Conservation (phyloP, 2,329 filamentous ascomycete species). For the Neopestalotiopsis sp. region DNA sequence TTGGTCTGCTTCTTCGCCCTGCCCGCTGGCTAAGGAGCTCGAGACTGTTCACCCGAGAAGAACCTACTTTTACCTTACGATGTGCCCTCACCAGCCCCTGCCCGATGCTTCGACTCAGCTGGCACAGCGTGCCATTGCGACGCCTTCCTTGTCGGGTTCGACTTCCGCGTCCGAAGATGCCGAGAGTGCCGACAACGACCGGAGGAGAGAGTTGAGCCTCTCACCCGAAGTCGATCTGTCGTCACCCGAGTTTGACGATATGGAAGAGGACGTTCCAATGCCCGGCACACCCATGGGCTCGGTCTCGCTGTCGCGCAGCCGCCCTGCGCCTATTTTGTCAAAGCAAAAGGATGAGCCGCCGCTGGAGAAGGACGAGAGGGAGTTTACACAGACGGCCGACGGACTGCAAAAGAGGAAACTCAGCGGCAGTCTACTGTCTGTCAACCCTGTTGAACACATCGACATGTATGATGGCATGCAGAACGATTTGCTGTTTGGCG, state of each 20-base stretch:
- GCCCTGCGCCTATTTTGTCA: constrained; percentile 46
- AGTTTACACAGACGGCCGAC: constrained; percentile 95
- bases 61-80: constrained; percentile 95
- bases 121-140: constrained; percentile 69
- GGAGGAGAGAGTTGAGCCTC: constrained; percentile 75
- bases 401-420: constrained; percentile 75
- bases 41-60: constrained; percentile 91
- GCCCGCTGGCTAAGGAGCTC: constrained; percentile 90
- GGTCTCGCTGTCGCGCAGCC: constrained; percentile 47
- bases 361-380: constrained; percentile 91
- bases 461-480: constrained; percentile 49
- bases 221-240: constrained; percentile 94
- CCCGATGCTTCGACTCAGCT: constrained; percentile 63
- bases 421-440: constrained; percentile 48
- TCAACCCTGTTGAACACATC: constrained; percentile 41
- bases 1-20: constrained; percentile 79
- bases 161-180: constrained; percentile 76
- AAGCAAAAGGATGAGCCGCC: constrained; percentile 81
- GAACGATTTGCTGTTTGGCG: constrained; percentile 61
- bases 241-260: constrained; percentile 82
- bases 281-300: constrained; percentile 69
- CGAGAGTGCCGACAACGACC: constrained; percentile 74
- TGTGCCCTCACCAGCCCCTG: constrained; percentile 81
- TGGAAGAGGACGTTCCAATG: constrained; percentile 63
- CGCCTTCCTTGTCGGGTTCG: constrained; percentile 79